These are phyloP conservation scores for Lactarius indigo DNA, from an alignment of 768 basidiomycete species.

Conservation along the genomic window DNA sequence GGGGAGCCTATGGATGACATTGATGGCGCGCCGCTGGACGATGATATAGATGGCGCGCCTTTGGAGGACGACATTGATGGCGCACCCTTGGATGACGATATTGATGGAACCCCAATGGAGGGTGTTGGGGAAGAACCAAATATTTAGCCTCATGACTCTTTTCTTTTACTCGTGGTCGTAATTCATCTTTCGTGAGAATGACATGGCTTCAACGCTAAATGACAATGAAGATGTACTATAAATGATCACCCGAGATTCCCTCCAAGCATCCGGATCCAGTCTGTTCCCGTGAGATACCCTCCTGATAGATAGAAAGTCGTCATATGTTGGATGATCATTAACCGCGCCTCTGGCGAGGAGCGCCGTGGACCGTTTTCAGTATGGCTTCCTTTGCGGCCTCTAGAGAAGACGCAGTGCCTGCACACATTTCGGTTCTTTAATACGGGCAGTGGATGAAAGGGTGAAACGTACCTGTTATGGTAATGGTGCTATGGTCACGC, in stretches of 20 bases:
- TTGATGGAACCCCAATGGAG: constrained; percentile 35
- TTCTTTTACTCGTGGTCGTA: background rate
- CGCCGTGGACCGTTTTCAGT: constrained; percentile 44
- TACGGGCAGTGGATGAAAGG: background rate
- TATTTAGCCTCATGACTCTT: constrained; percentile 5
- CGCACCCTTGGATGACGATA: constrained; percentile 28
- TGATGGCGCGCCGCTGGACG: constrained; percentile 43
- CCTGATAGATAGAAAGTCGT: background rate
- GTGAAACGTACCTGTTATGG: constrained; percentile 63
- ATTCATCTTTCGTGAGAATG: background rate
- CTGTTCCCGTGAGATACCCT: constrained; percentile 9
- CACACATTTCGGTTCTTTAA: constrained; percentile 1
- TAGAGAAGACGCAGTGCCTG: constrained; percentile 69
- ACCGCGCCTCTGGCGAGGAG: constrained; percentile 22
- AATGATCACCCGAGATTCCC: constrained; percentile 2
- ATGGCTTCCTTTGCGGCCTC: constrained; percentile 75
- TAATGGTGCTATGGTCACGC: constrained; percentile 82
- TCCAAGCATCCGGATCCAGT: background rate
- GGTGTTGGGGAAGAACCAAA: constrained; percentile 37
- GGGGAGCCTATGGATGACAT: constrained; percentile 35
- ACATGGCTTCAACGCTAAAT: constrained; percentile 1
- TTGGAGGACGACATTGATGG: constrained; percentile 27
- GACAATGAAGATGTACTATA: constrained; percentile 6
- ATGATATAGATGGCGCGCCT: constrained; percentile 25
- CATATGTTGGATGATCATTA: background rate